These are phyloP conservation scores for Aspergillus carbonarius DNA, from an alignment of 2,329 filamentous ascomycete species.

Conservation along the genomic window DNA sequence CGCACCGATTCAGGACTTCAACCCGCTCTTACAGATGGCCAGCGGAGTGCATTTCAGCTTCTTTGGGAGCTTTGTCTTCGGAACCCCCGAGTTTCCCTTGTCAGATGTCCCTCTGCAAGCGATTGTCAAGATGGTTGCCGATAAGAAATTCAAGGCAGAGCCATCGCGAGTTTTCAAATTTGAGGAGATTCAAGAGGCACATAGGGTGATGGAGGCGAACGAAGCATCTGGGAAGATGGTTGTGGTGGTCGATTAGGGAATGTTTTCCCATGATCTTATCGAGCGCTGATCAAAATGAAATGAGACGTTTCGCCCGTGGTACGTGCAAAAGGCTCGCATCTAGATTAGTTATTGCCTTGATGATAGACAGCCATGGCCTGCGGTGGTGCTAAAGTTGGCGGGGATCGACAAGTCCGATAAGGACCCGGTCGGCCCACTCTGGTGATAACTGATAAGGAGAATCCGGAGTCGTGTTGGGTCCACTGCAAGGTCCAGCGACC, in stretches of 20 bases:
- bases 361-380: too few relatives aligned
- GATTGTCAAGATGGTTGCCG: constrained; percentile 40
- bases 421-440: too few relatives aligned
- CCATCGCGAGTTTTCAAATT: constrained; percentile 6
- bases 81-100: constrained; percentile 29
- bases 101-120: constrained; percentile 40
- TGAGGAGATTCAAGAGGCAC: constrained; percentile 8
- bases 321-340: too few relatives aligned
- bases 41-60: constrained; percentile 49
- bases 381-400: too few relatives aligned
- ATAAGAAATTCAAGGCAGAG: constrained; percentile 22
- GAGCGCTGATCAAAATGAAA: too few relatives aligned
- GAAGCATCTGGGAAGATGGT: constrained; percentile 11
- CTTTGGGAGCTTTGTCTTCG: constrained; percentile 31
- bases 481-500: too few relatives aligned
- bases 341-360: too few relatives aligned
- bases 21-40: constrained; percentile 48
- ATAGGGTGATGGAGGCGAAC: constrained; percentile 9
- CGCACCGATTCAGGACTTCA: constrained; percentile 42
- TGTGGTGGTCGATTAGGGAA: not conserved
- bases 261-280: not conserved
- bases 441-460: too few relatives aligned
- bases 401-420: too few relatives aligned
- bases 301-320: too few relatives aligned
- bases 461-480: too few relatives aligned